phyloP scores from a whole-genome alignment of 2,329 filamentous ascomycete species.

The Penicillium sp. region DNA sequence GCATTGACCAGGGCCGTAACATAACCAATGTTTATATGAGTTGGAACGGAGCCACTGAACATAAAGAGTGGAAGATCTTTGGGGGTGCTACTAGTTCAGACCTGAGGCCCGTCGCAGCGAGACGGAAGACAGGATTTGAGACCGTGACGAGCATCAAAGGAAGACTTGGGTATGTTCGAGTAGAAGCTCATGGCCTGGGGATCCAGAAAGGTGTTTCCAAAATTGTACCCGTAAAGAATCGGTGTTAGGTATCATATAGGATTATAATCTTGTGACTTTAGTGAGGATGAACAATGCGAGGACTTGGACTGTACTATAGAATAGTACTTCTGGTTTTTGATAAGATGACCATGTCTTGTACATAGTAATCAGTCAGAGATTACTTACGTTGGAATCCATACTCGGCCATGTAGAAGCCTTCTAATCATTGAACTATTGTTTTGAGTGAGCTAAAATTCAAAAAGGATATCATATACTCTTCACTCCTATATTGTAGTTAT shows the following conservation, averaged over 20 bases:
- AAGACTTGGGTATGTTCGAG: too few species aligned
- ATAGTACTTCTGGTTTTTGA: not conserved
- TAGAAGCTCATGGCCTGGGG: too few species aligned
- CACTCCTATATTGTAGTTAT: not conserved
- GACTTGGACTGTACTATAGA: too few species aligned
- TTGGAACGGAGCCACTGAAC: conserved; percentile 41
- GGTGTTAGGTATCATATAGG: too few species aligned
- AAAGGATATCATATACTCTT: not conserved
- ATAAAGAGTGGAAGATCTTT: conserved; percentile 20
- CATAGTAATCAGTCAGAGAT: too few species aligned
- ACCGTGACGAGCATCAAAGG: too few species aligned
- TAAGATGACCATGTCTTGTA: too few species aligned
- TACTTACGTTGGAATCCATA: not conserved
- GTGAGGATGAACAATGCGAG: not conserved
- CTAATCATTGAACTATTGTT: too few species aligned
- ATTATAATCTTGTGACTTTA: too few species aligned
- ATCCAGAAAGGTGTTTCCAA: too few species aligned
- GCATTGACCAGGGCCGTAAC: conserved; percentile 3
- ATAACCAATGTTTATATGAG: conserved; percentile 35
- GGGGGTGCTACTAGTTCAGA: not conserved
- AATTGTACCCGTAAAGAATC: too few species aligned
- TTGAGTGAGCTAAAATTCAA: not conserved
- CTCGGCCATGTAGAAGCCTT: not conserved
- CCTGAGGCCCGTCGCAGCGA: not conserved
- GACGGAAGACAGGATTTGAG: not conserved